Percentiles rank a stretch among this genome's conserved stretches.
These are phyloP conservation scores for Debaryomyces sp. DNA, from an alignment of 1,139 yeast species.

Conservation along the genomic window DNA sequence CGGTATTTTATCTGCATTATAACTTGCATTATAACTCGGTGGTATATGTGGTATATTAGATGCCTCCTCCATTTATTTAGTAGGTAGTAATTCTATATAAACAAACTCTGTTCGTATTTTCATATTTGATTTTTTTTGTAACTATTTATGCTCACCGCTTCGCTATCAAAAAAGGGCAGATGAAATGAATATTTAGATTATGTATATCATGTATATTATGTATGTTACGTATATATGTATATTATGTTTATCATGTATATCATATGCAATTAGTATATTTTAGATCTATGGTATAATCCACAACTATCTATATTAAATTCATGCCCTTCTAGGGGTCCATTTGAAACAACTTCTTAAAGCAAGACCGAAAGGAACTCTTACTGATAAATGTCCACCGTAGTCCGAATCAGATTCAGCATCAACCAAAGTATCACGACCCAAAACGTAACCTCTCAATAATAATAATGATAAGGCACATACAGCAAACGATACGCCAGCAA, in stretches of 20 bases:
- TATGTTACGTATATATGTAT: background rate
- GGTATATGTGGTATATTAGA: background rate
- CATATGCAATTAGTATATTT: background rate
- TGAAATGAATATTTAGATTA: background rate
- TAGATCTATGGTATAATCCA: background rate
- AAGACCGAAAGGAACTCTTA: conserved; percentile 20
- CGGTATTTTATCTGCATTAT: conserved; percentile 1
- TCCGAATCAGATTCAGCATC: conserved; percentile 21
- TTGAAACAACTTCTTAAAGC: conserved; percentile 19
- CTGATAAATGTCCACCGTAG: conserved; percentile 18
- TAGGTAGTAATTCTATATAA: background rate
- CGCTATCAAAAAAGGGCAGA: background rate
- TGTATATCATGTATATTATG: background rate
- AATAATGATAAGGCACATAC: conserved; percentile 41
- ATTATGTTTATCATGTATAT: background rate
- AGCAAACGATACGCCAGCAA: conserved; percentile 54
- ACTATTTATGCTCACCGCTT: background rate
- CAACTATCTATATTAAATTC: background rate
- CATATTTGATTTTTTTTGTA: background rate
- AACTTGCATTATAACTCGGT: conserved; percentile 6
- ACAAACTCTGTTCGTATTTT: background rate
- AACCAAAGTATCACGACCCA: conserved; percentile 44
- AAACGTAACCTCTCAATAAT: conserved; percentile 50
- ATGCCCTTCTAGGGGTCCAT: conserved; percentile 9
- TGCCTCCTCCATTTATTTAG: background rate